These are phyloP conservation scores for Centaurea solstitialis DNA, from an alignment of 129 eudicot genomes.

Conservation along the genomic window DNA sequence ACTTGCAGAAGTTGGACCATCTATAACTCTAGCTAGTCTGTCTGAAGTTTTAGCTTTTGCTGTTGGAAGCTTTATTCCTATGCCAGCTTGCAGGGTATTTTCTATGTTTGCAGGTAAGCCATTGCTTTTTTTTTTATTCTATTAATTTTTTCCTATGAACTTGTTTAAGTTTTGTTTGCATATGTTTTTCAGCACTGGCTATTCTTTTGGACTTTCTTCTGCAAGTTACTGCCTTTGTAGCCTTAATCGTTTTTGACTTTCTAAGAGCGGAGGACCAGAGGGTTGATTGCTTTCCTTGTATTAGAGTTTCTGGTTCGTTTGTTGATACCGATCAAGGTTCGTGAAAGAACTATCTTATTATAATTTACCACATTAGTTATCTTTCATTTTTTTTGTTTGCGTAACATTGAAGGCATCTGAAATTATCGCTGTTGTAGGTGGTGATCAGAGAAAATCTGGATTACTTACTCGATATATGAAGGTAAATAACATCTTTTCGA, in stretches of 20 bases:
- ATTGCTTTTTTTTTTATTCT: background rate
- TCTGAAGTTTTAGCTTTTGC: slow-evolving; percentile 96
- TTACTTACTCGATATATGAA: slow-evolving; percentile 89
- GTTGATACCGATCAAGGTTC: slow-evolving; percentile 72
- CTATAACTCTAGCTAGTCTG: slow-evolving; percentile 94
- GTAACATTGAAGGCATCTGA: slow-evolving; percentile 14
- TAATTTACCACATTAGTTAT: background rate
- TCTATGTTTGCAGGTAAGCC: slow-evolving; percentile 97
- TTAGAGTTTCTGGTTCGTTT: slow-evolving; percentile 54
- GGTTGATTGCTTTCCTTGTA: slow-evolving; percentile 92
- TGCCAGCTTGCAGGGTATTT: slow-evolving; percentile 98
- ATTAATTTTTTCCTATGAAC: no score
- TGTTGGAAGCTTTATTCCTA: slow-evolving; percentile 97
- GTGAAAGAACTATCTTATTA: slow-evolving; percentile 10
- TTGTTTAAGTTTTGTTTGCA: slow-evolving; percentile 15
- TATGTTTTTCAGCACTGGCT: slow-evolving; percentile 78
- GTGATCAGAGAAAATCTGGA: slow-evolving; percentile 63
- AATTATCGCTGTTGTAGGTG: slow-evolving; percentile 43
- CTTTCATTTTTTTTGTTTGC: slow-evolving; percentile 14
- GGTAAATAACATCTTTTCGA: slow-evolving; percentile 43
- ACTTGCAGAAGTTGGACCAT: slow-evolving; percentile 98
- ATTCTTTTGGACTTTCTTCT: slow-evolving; percentile 96
- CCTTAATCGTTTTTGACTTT: slow-evolving; percentile 84
- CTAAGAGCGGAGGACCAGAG: slow-evolving; percentile 89
- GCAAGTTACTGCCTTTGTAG: slow-evolving; percentile 99